Evolutionary conservation across 148 eudicot genomes (phyloP).

Genomic region (Vaccinium vitisidaea): DNA sequence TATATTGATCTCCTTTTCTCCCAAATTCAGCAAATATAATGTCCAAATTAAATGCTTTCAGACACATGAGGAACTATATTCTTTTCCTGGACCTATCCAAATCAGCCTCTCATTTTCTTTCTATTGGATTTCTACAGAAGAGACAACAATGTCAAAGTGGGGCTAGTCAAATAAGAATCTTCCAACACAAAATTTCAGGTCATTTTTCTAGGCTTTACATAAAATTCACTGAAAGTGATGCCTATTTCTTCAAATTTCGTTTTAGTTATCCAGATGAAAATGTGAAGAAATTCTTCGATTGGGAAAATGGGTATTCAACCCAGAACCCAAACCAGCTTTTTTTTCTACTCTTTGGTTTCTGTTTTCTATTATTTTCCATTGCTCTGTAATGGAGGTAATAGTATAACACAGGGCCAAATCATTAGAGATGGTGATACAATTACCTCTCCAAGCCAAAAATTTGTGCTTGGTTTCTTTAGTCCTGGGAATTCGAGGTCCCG

Average conservation of each 20-base stretch:
- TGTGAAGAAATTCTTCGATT: not conserved
- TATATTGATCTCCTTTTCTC: not conserved
- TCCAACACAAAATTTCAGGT: conserved; percentile 13
- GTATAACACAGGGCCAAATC: conserved; percentile 27
- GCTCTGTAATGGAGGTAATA: conserved; percentile 17
- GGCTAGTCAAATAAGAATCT: not conserved
- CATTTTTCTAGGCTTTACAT: not conserved
- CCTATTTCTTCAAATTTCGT: not conserved
- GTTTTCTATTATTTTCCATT: not conserved
- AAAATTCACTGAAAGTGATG: not conserved
- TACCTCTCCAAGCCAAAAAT: conserved; percentile 35
- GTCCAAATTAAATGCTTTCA: not conserved
- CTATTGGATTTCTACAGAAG: not conserved
- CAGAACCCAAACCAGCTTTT: not conserved
- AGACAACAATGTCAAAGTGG: not conserved
- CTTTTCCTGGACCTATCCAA: not conserved
- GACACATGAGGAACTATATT: not conserved
- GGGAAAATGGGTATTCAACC: not conserved
- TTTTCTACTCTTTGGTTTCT: conserved; percentile 6
- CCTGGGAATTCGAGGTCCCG: conserved; percentile 50
- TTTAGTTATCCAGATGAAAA: not conserved
- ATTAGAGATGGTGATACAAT: conserved; percentile 51
- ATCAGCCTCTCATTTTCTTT: not conserved
- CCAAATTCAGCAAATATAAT: not conserved
- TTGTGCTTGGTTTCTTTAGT: conserved; percentile 66